Evolutionary conservation across 2,329 filamentous ascomycete genomes (phyloP).

Genomic region (Aureobasidium mangrovei): DNA sequence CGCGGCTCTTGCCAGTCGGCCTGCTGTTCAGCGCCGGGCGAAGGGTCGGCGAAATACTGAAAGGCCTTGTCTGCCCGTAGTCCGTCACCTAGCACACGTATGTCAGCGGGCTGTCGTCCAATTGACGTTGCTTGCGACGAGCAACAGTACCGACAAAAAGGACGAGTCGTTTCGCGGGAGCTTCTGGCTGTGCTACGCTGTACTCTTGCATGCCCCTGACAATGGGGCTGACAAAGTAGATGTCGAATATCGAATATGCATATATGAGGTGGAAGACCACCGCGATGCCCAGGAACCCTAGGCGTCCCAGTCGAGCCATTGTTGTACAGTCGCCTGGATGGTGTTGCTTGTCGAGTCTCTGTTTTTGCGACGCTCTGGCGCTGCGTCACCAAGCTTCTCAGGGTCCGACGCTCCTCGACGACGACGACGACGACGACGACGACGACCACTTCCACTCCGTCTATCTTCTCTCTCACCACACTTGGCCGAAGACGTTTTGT

Average conservation of each 20-base stretch:
- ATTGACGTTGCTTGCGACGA: background rate
- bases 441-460: too few relatives aligned
- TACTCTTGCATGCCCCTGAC: constrained; percentile 90
- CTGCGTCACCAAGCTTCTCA: background rate
- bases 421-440: too few relatives aligned
- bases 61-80: constrained; percentile 97
- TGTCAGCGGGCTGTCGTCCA: background rate
- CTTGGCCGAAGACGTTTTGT: too few relatives aligned
- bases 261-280: constrained; percentile 91
- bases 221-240: constrained; percentile 97
- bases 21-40: constrained; percentile 48
- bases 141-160: constrained; percentile 70
- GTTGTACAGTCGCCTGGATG: constrained; percentile 9
- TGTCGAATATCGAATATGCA: constrained; percentile 92
- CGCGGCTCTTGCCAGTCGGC: constrained; percentile 61
- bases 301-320: constrained; percentile 54
- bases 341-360: background rate
- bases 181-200: constrained; percentile 57
- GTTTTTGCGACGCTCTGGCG: background rate
- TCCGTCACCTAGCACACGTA: constrained; percentile 56
- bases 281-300: constrained; percentile 79
- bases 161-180: constrained; percentile 82
- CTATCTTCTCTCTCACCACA: too few relatives aligned
- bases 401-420: too few relatives aligned
- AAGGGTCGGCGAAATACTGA: constrained; percentile 83